Percentiles rank a stretch among this genome's conserved stretches.
These are phyloP conservation scores for Tricholoma bakamatsutake DNA, from an alignment of 768 basidiomycete genomes.

Conservation along the genomic window DNA sequence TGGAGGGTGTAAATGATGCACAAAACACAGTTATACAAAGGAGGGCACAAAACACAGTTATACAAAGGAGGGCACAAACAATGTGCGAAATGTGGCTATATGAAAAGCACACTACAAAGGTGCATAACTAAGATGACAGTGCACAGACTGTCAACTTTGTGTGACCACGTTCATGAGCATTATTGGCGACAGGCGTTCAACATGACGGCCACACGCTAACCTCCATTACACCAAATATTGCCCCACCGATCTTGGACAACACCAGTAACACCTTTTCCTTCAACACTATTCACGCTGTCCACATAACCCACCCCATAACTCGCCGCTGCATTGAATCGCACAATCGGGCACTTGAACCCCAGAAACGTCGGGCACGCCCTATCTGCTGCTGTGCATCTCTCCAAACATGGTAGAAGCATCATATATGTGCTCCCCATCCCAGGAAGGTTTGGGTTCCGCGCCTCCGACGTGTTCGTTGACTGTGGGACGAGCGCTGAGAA, in stretches of 20 bases:
- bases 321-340: slow-evolving; percentile 51
- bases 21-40: no score
- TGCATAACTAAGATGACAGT: no score
- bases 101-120: no score
- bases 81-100: no score
- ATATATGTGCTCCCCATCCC: slow-evolving; percentile 39
- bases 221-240: slow-evolving; percentile 68
- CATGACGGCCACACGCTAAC: neutral
- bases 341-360: slow-evolving; percentile 61
- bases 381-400: slow-evolving; percentile 67
- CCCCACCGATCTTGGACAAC: slow-evolving; percentile 61
- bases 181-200: no score
- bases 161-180: no score
- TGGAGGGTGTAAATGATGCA: no score
- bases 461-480: slow-evolving; percentile 30
- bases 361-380: slow-evolving; percentile 75
- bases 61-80: no score
- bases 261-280: slow-evolving; percentile 47
- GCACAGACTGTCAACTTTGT: no score
- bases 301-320: slow-evolving; percentile 78
- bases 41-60: no score
- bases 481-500: slow-evolving; percentile 46
- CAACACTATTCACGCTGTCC: slow-evolving; percentile 45
- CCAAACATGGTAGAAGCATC: slow-evolving; percentile 74
- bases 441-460: slow-evolving; percentile 45